These are phyloP conservation scores for Moesziomyces parantarcticus DNA, from an alignment of 1,284 basidiomycete genomes.

Conservation along the genomic window DNA sequence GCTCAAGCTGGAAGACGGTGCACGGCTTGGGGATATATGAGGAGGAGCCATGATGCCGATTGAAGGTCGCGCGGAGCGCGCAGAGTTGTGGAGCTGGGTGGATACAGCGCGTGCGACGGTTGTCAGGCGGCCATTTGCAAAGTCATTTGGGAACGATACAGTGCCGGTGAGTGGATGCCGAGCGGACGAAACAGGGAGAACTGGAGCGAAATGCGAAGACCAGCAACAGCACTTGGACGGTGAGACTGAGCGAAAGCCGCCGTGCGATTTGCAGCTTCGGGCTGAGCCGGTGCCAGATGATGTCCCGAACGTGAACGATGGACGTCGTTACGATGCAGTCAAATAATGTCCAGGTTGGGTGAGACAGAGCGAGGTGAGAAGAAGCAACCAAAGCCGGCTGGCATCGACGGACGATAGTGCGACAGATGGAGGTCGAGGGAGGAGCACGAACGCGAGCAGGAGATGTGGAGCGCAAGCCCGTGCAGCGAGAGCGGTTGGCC, in stretches of 20 bases:
- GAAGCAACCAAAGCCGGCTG: not conserved
- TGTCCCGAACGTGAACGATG: too few relatives aligned
- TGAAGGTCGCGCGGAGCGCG: not conserved
- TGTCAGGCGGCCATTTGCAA: not conserved
- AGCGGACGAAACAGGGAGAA: not conserved
- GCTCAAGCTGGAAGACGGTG: not conserved
- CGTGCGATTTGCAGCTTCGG: too few relatives aligned
- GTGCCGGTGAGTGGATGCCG: not conserved
- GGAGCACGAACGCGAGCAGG: not conserved
- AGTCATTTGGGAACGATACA: not conserved
- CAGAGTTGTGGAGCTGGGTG: not conserved
- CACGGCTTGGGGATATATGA: not conserved
- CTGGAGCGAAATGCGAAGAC: not conserved
- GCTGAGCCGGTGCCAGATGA: too few relatives aligned
- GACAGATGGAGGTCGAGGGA: not conserved
- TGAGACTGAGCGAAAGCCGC: too few relatives aligned
- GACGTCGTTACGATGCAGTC: too few relatives aligned
- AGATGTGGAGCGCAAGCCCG: not conserved
- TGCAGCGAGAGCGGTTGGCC: not conserved
- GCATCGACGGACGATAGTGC: not conserved
- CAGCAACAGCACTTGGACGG: too few relatives aligned
- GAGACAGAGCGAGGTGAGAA: not conserved
- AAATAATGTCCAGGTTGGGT: too few relatives aligned
- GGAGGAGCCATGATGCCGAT: constrained; percentile 22
- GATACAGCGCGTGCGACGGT: not conserved